Evolutionary conservation across 2,329 filamentous ascomycete species (phyloP).

Genomic region (Penicillium brasilianum): DNA sequence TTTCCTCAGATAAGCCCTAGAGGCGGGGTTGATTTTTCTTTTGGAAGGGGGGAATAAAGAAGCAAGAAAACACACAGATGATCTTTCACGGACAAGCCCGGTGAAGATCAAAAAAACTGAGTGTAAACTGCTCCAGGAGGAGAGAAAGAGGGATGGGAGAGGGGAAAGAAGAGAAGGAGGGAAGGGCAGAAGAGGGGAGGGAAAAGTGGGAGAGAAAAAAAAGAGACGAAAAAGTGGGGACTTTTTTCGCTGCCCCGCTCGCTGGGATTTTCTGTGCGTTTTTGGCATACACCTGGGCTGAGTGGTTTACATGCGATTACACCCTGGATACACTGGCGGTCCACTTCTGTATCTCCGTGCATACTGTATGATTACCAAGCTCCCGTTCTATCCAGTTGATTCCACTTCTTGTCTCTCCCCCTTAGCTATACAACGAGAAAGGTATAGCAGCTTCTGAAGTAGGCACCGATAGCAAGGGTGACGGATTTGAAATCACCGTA

Average conservation of each 20-base stretch:
- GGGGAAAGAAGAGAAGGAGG: conserved; percentile 37
- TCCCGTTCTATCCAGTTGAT: neutral
- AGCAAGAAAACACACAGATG: conserved; percentile 45
- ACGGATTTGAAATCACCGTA: conserved; percentile 2
- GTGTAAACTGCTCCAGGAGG: conserved; percentile 45
- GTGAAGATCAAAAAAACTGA: conserved; percentile 49
- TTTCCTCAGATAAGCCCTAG: conserved; percentile 44
- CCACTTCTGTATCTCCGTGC: no score
- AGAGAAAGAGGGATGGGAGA: conserved; percentile 31
- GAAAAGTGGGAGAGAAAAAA: conserved; percentile 37
- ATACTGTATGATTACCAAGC: conserved; percentile 3
- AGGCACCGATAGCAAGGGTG: neutral
- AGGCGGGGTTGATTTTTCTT: conserved; percentile 40
- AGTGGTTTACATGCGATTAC: no score
- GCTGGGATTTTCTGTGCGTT: conserved; percentile 31
- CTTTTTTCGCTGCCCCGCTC: conserved; percentile 29
- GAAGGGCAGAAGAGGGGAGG: conserved; percentile 30
- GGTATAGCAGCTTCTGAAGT: neutral
- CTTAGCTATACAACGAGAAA: neutral
- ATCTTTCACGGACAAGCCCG: conserved; percentile 52
- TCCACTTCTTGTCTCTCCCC: neutral
- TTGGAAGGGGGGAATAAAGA: conserved; percentile 26
- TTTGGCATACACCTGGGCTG: neutral
- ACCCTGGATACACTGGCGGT: no score
- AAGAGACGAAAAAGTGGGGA: conserved; percentile 37